Evolutionary conservation across 805 yeast genomes (phyloP).

Genomic region (Wickerhamiella dianesei): DNA sequence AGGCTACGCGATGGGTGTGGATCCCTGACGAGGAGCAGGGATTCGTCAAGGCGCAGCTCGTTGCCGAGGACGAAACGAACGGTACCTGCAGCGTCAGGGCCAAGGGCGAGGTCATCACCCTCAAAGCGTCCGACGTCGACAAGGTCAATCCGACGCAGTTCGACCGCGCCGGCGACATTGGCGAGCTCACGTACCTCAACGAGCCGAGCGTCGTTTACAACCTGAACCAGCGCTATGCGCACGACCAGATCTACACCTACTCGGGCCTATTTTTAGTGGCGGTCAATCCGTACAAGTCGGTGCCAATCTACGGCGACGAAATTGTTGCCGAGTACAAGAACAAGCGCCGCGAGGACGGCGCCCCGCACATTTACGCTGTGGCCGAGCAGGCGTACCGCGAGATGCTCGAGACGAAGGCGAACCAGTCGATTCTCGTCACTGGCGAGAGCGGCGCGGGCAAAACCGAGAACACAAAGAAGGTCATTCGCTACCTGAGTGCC

Average conservation of each 20-base stretch:
- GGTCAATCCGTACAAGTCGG: conserved; percentile 71
- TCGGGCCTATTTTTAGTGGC: conserved; percentile 94
- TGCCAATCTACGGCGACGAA: conserved; percentile 56
- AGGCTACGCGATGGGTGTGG: conserved; percentile 54
- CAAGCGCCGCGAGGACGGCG: conserved; percentile 32
- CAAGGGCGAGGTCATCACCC: conserved; percentile 28
- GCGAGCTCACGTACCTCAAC: conserved; percentile 82
- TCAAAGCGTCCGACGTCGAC: conserved; percentile 30
- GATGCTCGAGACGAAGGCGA: conserved; percentile 49
- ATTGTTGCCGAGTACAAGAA: conserved; percentile 43
- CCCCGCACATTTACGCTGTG: conserved; percentile 85
- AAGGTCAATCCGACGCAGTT: conserved; percentile 81
- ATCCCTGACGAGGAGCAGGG: conserved; percentile 44
- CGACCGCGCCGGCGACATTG: conserved; percentile 88
- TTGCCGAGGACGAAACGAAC: conserved; percentile 23
- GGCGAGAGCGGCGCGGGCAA: conserved; percentile 99
- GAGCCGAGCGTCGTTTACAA: conserved; percentile 94
- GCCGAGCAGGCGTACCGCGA: conserved; percentile 78
- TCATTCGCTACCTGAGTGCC: conserved; percentile 79
- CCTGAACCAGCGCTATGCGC: conserved; percentile 57
- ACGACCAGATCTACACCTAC: conserved; percentile 77
- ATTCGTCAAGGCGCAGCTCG: conserved; percentile 30
- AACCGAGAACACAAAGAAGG: conserved; percentile 92
- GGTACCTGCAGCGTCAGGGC: conserved; percentile 26
- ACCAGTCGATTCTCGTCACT: conserved; percentile 90